These are phyloP conservation scores for Ceratobasidium sp. DNA, from an alignment of 1,284 basidiomycete species.

Conservation along the genomic window DNA sequence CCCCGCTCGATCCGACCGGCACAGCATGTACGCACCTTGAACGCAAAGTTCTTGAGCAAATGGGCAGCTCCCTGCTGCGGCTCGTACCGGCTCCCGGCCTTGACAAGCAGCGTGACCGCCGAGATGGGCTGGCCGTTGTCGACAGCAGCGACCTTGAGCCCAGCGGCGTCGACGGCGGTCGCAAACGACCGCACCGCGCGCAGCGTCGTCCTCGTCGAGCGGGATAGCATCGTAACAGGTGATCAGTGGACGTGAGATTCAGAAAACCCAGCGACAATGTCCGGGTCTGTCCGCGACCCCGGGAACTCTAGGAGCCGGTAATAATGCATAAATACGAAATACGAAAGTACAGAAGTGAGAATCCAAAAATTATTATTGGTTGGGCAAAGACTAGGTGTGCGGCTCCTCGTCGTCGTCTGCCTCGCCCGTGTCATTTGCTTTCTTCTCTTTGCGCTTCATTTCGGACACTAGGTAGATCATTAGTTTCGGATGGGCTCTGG, in stretches of 20 bases:
- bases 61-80: conserved; percentile 87
- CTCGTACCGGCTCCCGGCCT: conserved; percentile 90
- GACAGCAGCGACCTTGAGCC: conserved; percentile 85
- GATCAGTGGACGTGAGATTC: conserved; percentile 28
- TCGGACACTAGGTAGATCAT: conserved; percentile 18
- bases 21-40: conserved; percentile 77
- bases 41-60: conserved; percentile 94
- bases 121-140: conserved; percentile 85
- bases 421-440: conserved; percentile 32
- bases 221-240: conserved; percentile 24
- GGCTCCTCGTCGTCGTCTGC: conserved; percentile 37
- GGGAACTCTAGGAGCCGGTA: conserved; percentile 42
- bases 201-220: conserved; percentile 29
- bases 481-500: not conserved
- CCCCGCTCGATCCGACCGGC: not conserved
- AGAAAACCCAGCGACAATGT: conserved; percentile 10
- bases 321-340: conserved; percentile 38
- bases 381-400: conserved; percentile 3
- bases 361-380: not conserved
- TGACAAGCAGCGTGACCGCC: conserved; percentile 88
- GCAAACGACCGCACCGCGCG: conserved; percentile 72
- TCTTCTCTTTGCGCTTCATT: conserved; percentile 43
- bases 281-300: conserved; percentile 41
- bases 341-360: not conserved
- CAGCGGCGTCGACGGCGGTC: conserved; percentile 79